Evolutionary conservation across 202 grass and related monocot species (phyloP).

Genomic region (Schoenoplectus triqueter): DNA sequence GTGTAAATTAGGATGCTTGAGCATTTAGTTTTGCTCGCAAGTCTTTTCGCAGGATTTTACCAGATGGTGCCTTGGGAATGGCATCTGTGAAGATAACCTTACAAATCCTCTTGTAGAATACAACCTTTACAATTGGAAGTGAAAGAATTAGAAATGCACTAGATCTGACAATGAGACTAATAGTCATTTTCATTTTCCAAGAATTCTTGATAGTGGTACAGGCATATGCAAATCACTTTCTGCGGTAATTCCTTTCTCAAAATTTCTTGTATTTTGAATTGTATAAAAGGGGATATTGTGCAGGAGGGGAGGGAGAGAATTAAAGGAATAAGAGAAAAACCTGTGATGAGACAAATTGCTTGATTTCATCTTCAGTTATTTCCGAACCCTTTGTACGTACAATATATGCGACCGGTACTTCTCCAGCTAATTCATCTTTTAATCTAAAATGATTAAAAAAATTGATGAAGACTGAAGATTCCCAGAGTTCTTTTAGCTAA

Average conservation of each 20-base stretch:
- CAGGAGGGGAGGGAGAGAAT: neutral
- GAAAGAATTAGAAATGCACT: constrained; percentile 1
- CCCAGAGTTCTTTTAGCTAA: neutral
- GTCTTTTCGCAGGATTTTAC: constrained; percentile 66
- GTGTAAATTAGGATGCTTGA: constrained; percentile 23
- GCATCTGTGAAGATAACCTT: constrained; percentile 58
- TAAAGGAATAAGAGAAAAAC: constrained; percentile 38
- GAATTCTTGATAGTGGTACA: neutral
- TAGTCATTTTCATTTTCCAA: neutral
- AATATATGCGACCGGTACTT: constrained; percentile 73
- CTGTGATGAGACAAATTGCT: constrained; percentile 69
- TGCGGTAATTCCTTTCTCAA: neutral
- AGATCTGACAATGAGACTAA: neutral
- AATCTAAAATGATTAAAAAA: constrained; percentile 50
- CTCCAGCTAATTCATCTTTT: constrained; percentile 61
- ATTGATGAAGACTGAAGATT: constrained; percentile 12
- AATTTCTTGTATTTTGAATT: constrained; percentile 4
- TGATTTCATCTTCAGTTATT: constrained; percentile 71
- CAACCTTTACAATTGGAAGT: constrained; percentile 48
- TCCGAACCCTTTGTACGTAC: constrained; percentile 49
- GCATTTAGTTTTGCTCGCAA: constrained; percentile 48
- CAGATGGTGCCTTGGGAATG: constrained; percentile 68
- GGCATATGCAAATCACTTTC: neutral
- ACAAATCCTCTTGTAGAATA: constrained; percentile 60
- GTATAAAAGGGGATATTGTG: neutral